phyloP scores from a whole-genome alignment of 305 asterid genomes.

The Solanum hybrid region DNA sequence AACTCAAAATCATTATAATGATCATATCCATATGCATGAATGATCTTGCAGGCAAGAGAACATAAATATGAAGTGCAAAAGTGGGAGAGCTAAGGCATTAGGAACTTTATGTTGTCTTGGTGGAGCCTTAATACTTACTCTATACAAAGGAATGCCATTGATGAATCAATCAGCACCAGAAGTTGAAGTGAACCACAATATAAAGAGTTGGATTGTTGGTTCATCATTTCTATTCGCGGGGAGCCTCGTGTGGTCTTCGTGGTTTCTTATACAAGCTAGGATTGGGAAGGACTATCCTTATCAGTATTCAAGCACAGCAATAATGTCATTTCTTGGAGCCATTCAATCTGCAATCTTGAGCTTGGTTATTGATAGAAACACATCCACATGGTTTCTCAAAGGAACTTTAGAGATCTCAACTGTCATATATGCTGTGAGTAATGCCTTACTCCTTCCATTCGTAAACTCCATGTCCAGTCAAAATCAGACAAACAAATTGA shows the following conservation, averaged over 20 bases:
- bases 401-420: slow-evolving; percentile 43
- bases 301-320: slow-evolving; percentile 55
- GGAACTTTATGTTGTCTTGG: slow-evolving; percentile 43
- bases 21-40: background rate
- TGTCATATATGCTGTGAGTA: slow-evolving; percentile 45
- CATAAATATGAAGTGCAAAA: slow-evolving; percentile 28
- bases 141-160: slow-evolving; percentile 53
- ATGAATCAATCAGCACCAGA: slow-evolving; percentile 7
- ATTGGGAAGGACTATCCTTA: slow-evolving; percentile 48
- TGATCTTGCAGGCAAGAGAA: slow-evolving; percentile 48
- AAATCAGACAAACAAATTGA: background rate
- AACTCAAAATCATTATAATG: background rate
- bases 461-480: background rate
- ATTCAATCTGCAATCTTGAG: slow-evolving; percentile 45
- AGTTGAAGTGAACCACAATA: slow-evolving; percentile 5
- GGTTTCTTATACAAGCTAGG: slow-evolving; percentile 66
- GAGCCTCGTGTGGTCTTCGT: slow-evolving; percentile 57
- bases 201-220: slow-evolving; percentile 31
- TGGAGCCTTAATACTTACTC: slow-evolving; percentile 43
- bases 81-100: slow-evolving; percentile 56
- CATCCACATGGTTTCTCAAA: slow-evolving; percentile 41
- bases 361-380: slow-evolving; percentile 30
- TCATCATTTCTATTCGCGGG: slow-evolving; percentile 43
- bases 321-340: slow-evolving; percentile 55
- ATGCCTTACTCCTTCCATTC: background rate